These are phyloP conservation scores for Pseudoturritis turrita DNA, from an alignment of 345 rosid genomes.

Conservation along the genomic window DNA sequence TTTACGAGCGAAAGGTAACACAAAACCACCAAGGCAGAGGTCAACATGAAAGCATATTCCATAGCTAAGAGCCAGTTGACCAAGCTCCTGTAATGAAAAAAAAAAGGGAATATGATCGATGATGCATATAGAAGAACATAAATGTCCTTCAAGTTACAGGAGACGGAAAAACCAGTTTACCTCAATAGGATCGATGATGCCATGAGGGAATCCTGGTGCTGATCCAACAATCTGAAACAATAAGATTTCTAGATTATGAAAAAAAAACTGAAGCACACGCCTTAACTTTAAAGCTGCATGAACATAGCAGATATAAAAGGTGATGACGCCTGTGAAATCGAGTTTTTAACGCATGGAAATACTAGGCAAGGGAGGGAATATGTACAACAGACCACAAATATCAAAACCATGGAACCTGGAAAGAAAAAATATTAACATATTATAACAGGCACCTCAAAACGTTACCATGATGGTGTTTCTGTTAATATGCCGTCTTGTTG, in stretches of 20 bases:
- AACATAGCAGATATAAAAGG: background rate
- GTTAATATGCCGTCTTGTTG: slow-evolving; percentile 54
- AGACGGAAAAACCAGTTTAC: slow-evolving; percentile 34
- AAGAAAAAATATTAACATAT: background rate
- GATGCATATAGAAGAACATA: slow-evolving; percentile 5
- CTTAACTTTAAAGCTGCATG: background rate
- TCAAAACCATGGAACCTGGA: background rate
- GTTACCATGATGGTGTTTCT: slow-evolving; percentile 85
- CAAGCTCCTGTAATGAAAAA: slow-evolving; percentile 66
- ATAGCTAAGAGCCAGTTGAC: slow-evolving; percentile 64
- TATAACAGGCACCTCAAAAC: background rate
- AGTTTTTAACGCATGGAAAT: background rate
- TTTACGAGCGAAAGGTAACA: slow-evolving; percentile 87
- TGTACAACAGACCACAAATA: background rate
- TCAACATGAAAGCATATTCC: slow-evolving; percentile 94
- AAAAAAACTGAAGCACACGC: background rate
- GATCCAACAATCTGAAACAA: slow-evolving; percentile 90
- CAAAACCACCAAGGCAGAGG: slow-evolving; percentile 99
- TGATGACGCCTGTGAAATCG: background rate
- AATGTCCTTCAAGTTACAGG: background rate
- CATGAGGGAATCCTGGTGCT: slow-evolving; percentile 97
- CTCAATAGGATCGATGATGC: slow-evolving; percentile 95
- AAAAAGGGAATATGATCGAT: background rate
- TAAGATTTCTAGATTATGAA: slow-evolving; percentile 9
- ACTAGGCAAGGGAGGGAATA: background rate